Base-by-base conservation (phyloP, 2,329 filamentous ascomycete species). In the Gliomastix tumulicola region DNA sequence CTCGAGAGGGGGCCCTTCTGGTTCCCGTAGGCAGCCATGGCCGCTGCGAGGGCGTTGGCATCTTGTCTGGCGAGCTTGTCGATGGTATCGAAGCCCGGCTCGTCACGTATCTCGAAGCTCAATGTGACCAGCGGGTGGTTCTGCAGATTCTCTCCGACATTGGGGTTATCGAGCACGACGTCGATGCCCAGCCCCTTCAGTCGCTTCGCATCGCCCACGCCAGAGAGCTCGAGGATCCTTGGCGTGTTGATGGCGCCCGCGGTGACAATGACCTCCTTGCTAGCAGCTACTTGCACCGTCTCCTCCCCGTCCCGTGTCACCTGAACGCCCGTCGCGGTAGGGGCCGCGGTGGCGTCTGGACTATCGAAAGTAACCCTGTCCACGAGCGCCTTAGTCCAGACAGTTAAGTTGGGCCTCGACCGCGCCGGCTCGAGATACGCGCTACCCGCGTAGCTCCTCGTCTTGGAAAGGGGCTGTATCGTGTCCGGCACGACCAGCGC, bases 201-300 rank as follows among this genome's bases (percentile, higher is more conserved):
- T 6, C 63, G 48, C 3, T 41, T 41, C 19, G 44, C 48, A 7
- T 53, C 42, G 16, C 65, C 65, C 31, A 68, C 54, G 2, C 64
- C 62, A 3, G 62, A 67, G 7, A 66, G 50, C 43, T 69, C 59
- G 6, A 71, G 55, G 20, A 71, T 46, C 15, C 60, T 54, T 5
- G 68, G 64, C 1, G 59, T 57, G 36, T 66, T 58, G 41, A 69
- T 54, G 1, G 57, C 48, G 3, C 67, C 66, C 6, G 61, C 63
- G 2, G 56, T 53, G 5, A 71, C 32, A 19, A 70, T 59, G 4
- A 71, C 56, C 39, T 71, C 66, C 19, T 49, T 57, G 3, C 41
- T 45, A 2, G 57, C 58, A 7, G 31, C 40, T 1, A 18, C 21
- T 21, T 35, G 21, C 8, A 23, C 19, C 17, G 21, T 17, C 32